phyloP scores from a whole-genome alignment of 2,329 filamentous ascomycete genomes.

The Byssochlamys sp. region DNA sequence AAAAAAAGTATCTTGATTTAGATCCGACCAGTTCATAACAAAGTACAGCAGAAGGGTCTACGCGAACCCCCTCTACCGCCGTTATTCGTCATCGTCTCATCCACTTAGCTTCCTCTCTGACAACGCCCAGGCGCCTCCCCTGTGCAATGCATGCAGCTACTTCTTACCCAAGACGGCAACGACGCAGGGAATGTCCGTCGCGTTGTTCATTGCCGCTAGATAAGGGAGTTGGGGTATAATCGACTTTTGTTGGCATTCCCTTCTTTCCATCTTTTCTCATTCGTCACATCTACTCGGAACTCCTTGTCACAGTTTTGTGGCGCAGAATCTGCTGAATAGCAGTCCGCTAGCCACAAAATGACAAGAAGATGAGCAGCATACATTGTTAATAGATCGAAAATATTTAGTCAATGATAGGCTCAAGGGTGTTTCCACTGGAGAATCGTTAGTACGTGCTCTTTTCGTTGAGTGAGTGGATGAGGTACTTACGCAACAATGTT shows the following conservation, averaged over 20 bases:
- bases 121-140: not conserved
- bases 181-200: not conserved
- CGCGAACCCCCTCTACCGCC: not conserved
- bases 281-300: not conserved
- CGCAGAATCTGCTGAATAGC: not conserved
- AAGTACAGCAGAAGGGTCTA: not conserved
- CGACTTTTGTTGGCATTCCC: not conserved
- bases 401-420: slow-evolving; percentile 34
- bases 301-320: not conserved
- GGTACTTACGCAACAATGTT: slow-evolving; percentile 55
- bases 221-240: not conserved
- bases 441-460: slow-evolving; percentile 7
- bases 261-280: not conserved
- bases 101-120: not conserved
- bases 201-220: not conserved
- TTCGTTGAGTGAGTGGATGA: not conserved
- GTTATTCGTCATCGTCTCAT: not conserved
- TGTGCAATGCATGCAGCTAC: not conserved
- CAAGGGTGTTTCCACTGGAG: slow-evolving; percentile 38
- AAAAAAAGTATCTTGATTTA: not conserved
- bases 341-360: not conserved
- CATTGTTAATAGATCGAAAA: not conserved
- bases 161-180: not conserved
- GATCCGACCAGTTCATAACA: not conserved
- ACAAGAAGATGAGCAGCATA: not conserved